Percentiles rank a stretch among this genome's conserved stretches.
These are phyloP conservation scores for Chalciporus sphaerocephalus DNA, from an alignment of 768 basidiomycete genomes.

Conservation along the genomic window DNA sequence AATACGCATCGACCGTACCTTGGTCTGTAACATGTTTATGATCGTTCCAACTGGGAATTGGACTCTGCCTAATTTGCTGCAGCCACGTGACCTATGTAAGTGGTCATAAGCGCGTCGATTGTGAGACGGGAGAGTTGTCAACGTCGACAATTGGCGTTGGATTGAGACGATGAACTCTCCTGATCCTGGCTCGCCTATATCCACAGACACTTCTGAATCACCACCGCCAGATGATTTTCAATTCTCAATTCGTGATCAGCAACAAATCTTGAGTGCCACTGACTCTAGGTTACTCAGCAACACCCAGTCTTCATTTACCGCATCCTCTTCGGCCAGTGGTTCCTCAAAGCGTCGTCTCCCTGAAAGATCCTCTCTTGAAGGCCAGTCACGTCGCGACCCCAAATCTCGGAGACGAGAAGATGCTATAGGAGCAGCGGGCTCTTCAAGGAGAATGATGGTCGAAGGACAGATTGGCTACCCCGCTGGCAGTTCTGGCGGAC, in stretches of 20 bases:
- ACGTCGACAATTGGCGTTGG: too few species aligned
- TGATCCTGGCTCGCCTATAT: slow-evolving; percentile 35
- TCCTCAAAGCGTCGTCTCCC: slow-evolving; percentile 53
- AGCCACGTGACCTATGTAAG: slow-evolving; percentile 22
- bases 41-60: slow-evolving; percentile 5
- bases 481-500: slow-evolving; percentile 5
- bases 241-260: slow-evolving; percentile 28
- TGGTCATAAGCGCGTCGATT: neutral
- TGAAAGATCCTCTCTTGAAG: slow-evolving; percentile 40
- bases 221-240: slow-evolving; percentile 35
- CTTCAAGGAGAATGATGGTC: slow-evolving; percentile 20
- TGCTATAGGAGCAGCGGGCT: slow-evolving; percentile 20
- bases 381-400: slow-evolving; percentile 44
- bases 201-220: slow-evolving; percentile 36
- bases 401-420: slow-evolving; percentile 51
- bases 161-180: slow-evolving; percentile 33
- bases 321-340: slow-evolving; percentile 20
- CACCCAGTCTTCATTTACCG: slow-evolving; percentile 17
- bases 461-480: slow-evolving; percentile 21
- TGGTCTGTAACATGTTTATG: slow-evolving; percentile 15
- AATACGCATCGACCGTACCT: slow-evolving; percentile 38
- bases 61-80: neutral
- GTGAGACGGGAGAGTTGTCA: neutral
- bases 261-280: slow-evolving; percentile 18
- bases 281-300: slow-evolving; percentile 21